phyloP scores from a whole-genome alignment of 176 grass and related monocot genomes.

The Hyparrhenia diplandra region DNA sequence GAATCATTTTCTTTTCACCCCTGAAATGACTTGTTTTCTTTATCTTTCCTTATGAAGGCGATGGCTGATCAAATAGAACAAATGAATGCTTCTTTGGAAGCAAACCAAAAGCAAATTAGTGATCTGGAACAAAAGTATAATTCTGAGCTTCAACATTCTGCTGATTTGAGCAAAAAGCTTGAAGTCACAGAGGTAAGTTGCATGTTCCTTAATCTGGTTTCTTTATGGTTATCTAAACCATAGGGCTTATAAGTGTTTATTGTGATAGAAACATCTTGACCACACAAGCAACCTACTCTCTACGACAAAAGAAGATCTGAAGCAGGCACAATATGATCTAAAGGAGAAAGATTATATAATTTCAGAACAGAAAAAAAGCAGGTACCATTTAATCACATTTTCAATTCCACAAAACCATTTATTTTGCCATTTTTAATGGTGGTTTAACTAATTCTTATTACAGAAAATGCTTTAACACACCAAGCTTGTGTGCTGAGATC shows the following conservation, averaged over 20 bases:
- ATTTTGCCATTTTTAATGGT: neutral
- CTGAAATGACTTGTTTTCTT: constrained; percentile 9
- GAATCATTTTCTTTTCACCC: neutral
- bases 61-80: constrained; percentile 91
- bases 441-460: constrained; percentile 3
- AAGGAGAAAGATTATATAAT: constrained; percentile 92
- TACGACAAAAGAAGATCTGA: constrained; percentile 75
- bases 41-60: constrained; percentile 46
- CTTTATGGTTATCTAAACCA: neutral
- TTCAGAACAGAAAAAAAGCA: constrained; percentile 89
- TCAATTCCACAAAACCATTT: neutral
- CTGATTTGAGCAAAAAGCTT: constrained; percentile 67
- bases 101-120: constrained; percentile 71
- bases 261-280: constrained; percentile 77
- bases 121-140: constrained; percentile 76
- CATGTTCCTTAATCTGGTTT: neutral
- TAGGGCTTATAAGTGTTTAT: neutral
- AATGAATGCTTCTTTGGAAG: constrained; percentile 60
- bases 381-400: constrained; percentile 29
- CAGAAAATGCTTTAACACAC: constrained; percentile 94
- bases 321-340: constrained; percentile 75
- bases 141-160: constrained; percentile 64
- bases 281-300: constrained; percentile 76
- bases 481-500: constrained; percentile 87
- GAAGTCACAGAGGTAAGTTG: constrained; percentile 63